Conservation (phyloP, 2,329 filamentous ascomycete species). For the Xylaria sp. region DNA sequence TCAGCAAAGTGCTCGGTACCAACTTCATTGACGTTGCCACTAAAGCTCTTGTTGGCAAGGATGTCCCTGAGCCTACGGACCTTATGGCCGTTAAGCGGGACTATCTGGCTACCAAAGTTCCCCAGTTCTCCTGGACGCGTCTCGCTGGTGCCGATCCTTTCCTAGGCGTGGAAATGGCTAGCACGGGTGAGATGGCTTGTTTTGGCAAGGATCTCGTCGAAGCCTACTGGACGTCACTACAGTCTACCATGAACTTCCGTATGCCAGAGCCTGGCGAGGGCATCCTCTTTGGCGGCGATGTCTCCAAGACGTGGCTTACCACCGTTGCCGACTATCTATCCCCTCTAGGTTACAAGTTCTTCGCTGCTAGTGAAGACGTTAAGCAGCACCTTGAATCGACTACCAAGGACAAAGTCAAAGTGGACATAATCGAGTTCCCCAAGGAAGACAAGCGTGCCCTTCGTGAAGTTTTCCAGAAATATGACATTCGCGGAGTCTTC, state of each 20-base stretch:
- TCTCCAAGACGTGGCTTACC: slow-evolving; percentile 75
- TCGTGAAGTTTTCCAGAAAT: slow-evolving; percentile 94
- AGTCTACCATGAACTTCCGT: slow-evolving; percentile 99
- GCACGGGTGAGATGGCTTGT: slow-evolving; percentile 97
- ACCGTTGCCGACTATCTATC: slow-evolving; percentile 87
- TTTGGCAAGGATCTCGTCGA: slow-evolving; percentile 96
- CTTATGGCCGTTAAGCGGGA: slow-evolving; percentile 90
- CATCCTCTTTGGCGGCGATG: slow-evolving; percentile 91
- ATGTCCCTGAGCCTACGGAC: slow-evolving; percentile 86
- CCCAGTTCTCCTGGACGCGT: slow-evolving; percentile 99
- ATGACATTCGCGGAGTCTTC: slow-evolving; percentile 95
- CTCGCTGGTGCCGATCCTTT: slow-evolving; percentile 97
- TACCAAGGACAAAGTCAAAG: slow-evolving; percentile 72
- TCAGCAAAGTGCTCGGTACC: slow-evolving; percentile 93
- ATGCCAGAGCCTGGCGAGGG: slow-evolving; percentile 94
- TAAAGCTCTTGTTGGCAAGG: slow-evolving; percentile 86
- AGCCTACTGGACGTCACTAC: slow-evolving; percentile 96
- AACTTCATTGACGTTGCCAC: slow-evolving; percentile 98
- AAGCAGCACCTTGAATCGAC: slow-evolving; percentile 83
- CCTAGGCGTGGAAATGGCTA: slow-evolving; percentile 97
- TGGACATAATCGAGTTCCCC: slow-evolving; percentile 96
- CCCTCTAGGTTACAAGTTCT: slow-evolving; percentile 94
- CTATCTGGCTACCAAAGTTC: slow-evolving; percentile 96
- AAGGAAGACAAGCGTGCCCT: slow-evolving; percentile 95
- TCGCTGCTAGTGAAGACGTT: slow-evolving; percentile 81